A percentile compares a stretch with the other conserved stretches of the same genome.
phyloP scores from a whole-genome alignment of 208 protist genomes.

The Leishmania major region DNA sequence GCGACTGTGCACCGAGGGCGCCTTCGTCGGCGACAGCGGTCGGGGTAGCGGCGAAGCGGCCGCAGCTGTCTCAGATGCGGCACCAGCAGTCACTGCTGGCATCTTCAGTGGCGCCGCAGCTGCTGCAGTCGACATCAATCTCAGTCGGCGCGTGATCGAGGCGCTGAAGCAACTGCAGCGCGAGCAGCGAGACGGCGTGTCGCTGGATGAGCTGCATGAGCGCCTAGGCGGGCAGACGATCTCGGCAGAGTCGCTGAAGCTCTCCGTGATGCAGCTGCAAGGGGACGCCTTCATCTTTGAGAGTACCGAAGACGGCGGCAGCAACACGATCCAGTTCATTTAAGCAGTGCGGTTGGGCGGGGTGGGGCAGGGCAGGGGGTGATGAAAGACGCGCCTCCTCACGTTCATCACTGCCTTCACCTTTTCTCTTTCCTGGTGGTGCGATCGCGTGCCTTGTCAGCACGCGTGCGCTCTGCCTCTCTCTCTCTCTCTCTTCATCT shows the following conservation, averaged over 20 bases:
- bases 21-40: neutral
- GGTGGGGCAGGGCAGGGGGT: no score
- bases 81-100: neutral
- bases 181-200: constrained; percentile 56
- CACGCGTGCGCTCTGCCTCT: neutral
- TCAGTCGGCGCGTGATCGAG: constrained; percentile 50
- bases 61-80: neutral
- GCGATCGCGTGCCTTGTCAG: neutral
- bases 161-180: constrained; percentile 64
- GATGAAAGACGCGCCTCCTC: neutral
- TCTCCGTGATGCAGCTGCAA: constrained; percentile 55
- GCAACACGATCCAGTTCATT: constrained; percentile 79
- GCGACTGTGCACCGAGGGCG: neutral
- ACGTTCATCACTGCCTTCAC: neutral
- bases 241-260: constrained; percentile 43
- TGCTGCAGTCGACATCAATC: constrained; percentile 10
- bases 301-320: constrained; percentile 46
- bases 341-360: constrained; percentile 9
- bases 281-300: constrained; percentile 82
- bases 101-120: constrained; percentile 5
- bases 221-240: constrained; percentile 38
- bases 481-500: neutral
- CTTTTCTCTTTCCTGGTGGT: neutral
- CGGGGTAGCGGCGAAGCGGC: neutral
- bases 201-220: constrained; percentile 56